These are phyloP conservation scores for Lophiotrema nucula DNA, from an alignment of 495 filamentous ascomycete species.

Conservation along the genomic window DNA sequence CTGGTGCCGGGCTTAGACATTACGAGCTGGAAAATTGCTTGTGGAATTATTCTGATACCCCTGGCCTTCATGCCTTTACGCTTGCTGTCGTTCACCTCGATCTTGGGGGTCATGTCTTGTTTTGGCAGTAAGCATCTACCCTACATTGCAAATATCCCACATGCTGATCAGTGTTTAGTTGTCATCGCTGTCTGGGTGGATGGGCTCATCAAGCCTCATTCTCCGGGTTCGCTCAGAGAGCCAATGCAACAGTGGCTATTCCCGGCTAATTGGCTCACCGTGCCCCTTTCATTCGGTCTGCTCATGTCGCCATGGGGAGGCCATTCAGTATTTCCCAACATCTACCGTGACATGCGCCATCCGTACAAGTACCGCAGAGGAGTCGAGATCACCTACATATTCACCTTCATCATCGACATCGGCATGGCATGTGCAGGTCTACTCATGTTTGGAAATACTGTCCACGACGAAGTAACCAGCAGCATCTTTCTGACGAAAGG, in stretches of 20 bases:
- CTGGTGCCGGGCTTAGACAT: conserved; percentile 72
- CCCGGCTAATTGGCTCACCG: conserved; percentile 79
- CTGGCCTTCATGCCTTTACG: conserved; percentile 83
- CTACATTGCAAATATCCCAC: not conserved
- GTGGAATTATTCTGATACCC: conserved; percentile 76
- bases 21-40: conserved; percentile 81
- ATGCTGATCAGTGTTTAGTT: conserved; percentile 53
- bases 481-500: conserved; percentile 72
- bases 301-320: conserved; percentile 98
- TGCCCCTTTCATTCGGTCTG: conserved; percentile 92
- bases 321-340: conserved; percentile 92
- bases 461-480: conserved; percentile 84
- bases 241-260: conserved; percentile 79
- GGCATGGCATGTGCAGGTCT: conserved; percentile 77
- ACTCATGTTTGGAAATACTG: conserved; percentile 88
- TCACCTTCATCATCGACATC: conserved; percentile 80
- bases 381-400: conserved; percentile 79
- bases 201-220: conserved; percentile 75
- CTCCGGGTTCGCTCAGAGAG: conserved; percentile 78
- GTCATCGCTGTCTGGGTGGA: conserved; percentile 77
- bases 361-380: conserved; percentile 78
- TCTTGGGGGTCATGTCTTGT: conserved; percentile 85
- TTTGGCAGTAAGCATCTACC: conserved; percentile 68
- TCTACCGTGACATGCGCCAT: conserved; percentile 97
- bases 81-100: conserved; percentile 82